Base-by-base conservation (phyloP, 73 alveolate species). In the Stentor coeruleus region DNA sequence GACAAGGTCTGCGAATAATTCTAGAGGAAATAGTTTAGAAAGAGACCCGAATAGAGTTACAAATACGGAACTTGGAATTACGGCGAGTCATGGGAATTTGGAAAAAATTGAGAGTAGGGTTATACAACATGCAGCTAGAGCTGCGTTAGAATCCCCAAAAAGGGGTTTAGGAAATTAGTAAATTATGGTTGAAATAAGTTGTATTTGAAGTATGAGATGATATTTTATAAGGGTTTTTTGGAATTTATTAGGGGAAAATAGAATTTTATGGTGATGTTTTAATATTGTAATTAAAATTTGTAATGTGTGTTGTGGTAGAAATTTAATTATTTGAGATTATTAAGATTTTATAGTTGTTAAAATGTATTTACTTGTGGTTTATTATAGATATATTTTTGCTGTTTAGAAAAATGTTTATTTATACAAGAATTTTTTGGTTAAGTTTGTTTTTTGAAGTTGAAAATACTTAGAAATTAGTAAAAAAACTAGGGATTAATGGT, bases 171-270 rank as follows among this genome's bases (percentile, higher is more conserved):
- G 20, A 49, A 11, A 6, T 20, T 49, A 49, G 99, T 98, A 55
- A 99, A 99, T 79, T 98, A 98, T 88, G 97, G 99, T 90, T 99
- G 99, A 74, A 98, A 98, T 87, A 98, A 91, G 93, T 98, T 58
- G 99, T 99, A 26, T 93, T 93, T 87, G 99, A 98, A 84, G 97
- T 98, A 91, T 98, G 99, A 99, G 97, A 98, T 88, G 94, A 96
- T 79, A 92, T 98, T 58, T 97, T 99, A 77, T 89, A 88, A 55
- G 99, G 97, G 93, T 99, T 97, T 86, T 99, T 99, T 74, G 97
- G 97, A 42, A 96, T 95, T 91, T 92, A 93, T 79, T 99, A 96
- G 83, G 99, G 99, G 74, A 91, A 92, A 49, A 89, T 94, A 81
- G 97, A 96, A 85, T 99, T 93, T 81, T 91, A 30, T n/a, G n/a